phyloP scores from a whole-genome alignment of 2,329 filamentous ascomycete genomes.

The Aspergillus tubingensis region DNA sequence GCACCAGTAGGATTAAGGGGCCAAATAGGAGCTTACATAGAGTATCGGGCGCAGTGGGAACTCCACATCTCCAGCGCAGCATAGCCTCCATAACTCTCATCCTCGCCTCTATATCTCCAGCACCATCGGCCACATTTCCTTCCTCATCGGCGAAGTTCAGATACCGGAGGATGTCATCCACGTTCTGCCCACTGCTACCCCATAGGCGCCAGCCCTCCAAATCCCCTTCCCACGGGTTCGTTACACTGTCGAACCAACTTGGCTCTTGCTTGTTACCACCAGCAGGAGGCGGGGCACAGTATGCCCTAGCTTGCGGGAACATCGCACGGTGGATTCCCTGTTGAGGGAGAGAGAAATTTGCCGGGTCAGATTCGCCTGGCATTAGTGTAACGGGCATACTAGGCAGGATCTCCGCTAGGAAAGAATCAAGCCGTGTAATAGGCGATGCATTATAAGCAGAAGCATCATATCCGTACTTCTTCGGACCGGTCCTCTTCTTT shows the following conservation, averaged over 20 bases:
- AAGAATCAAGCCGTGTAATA: constrained; percentile 78
- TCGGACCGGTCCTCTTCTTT: constrained; percentile 56
- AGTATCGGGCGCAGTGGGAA: constrained; percentile 94
- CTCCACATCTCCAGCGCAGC: constrained; percentile 86
- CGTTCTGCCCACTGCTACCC: constrained; percentile 85
- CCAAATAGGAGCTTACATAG: constrained; percentile 65
- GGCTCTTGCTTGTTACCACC: constrained; percentile 46
- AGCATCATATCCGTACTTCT: constrained; percentile 94
- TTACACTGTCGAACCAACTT: constrained; percentile 83
- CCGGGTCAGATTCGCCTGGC: constrained; percentile 80
- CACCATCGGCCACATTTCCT: constrained; percentile 24
- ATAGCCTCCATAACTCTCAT: constrained; percentile 92
- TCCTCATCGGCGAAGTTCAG: constrained; percentile 56
- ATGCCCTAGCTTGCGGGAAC: constrained; percentile 75
- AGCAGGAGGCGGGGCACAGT: constrained; percentile 48
- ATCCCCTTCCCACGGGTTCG: constrained; percentile 91
- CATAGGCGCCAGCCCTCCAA: constrained; percentile 87
- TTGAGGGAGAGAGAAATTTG: constrained; percentile 86
- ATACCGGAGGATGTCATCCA: constrained; percentile 93
- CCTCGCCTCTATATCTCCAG: constrained; percentile 63
- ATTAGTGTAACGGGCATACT: constrained; percentile 86
- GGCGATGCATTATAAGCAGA: constrained; percentile 84
- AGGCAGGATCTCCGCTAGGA: constrained; percentile 78
- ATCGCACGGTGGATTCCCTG: constrained; percentile 91
- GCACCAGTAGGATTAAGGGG: neutral